A percentile compares a stretch with the other conserved stretches of the same genome.
These are phyloP conservation scores for Candida pini DNA, from an alignment of 805 yeast species.

Conservation along the genomic window DNA sequence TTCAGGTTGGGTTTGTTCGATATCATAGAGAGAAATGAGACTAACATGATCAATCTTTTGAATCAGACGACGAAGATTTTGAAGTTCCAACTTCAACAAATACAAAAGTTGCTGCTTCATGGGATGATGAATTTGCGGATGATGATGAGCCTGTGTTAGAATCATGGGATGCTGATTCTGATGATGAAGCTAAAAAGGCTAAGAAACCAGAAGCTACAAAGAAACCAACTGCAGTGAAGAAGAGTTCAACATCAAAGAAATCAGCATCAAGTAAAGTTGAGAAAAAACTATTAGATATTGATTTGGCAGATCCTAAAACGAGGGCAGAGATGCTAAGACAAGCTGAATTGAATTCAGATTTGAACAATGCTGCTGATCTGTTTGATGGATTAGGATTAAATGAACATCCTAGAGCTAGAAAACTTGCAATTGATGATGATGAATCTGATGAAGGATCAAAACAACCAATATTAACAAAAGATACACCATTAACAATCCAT, in stretches of 20 bases:
- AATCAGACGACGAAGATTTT: constrained; percentile 80
- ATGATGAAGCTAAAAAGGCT: constrained; percentile 57
- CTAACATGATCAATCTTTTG: constrained; percentile 2
- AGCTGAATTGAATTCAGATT: constrained; percentile 80
- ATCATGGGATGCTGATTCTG: constrained; percentile 84
- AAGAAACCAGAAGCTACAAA: not conserved
- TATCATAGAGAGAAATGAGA: no score
- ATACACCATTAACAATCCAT: constrained; percentile 64
- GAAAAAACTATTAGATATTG: constrained; percentile 49
- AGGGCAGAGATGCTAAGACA: constrained; percentile 66
- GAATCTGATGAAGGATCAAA: constrained; percentile 36
- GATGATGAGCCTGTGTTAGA: constrained; percentile 77
- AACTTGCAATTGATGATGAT: constrained; percentile 36
- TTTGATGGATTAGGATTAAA: constrained; percentile 67
- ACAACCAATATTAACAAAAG: constrained; percentile 39
- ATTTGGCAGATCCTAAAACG: constrained; percentile 66
- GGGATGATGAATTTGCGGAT: constrained; percentile 64
- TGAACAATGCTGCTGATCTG: constrained; percentile 88
- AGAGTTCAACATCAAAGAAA: constrained; percentile 24
- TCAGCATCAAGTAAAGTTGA: constrained; percentile 37
- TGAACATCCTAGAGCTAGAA: constrained; percentile 48
- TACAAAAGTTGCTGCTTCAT: constrained; percentile 51
- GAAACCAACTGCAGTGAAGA: constrained; percentile 29
- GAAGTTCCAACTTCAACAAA: constrained; percentile 47
- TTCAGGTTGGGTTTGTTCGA: no score